Evolutionary conservation across 2,329 filamentous ascomycete species (phyloP), one percentile per base, ranked within the genome.

Genomic region (Seiridium unicorne): DNA sequence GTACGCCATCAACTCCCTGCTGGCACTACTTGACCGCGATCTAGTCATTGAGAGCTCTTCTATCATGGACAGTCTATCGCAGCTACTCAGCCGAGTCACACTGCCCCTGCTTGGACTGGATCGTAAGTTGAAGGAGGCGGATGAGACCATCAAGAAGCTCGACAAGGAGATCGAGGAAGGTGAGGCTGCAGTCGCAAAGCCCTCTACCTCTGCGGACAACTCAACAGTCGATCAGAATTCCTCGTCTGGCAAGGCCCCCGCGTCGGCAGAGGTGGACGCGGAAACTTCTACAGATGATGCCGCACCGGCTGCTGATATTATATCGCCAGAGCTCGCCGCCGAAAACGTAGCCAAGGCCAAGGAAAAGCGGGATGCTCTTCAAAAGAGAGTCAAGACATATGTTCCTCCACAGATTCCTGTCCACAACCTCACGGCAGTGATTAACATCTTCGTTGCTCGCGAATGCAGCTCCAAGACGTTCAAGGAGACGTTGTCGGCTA

Each of bases 391-490:
- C 72, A 76, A 85, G 74, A 73, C 86, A 77, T 64, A 97, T 57
- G 87, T 90, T 55, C 91, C 93, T 36, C 95, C 95, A 0, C 83
- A 93, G 49, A 89, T 99, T 58, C 93, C 95, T 4, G 87, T 94
- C 36, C 85, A 93, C 71, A 97, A 98, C 72, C 84, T 99, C 60
- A 91, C 91, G 61, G 81, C 98, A 60, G 93, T 99, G n/a, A 91
- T 98, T 67, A 95, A 95, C 72, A 97, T 99, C 60, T 91, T 99
- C 65, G 92, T 96, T 48, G 94, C 94, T 63, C 90, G 93, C 54
- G 95, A 99, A 75, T 99, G 95, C 77, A 97, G 92, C 71, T 93
- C 92, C 64, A 97, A 97, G 81, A 98, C 95, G 0, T 99, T 99
- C 83, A 91, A 95, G 72, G 96, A 98, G 74, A 98, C 95, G 0